Base-by-base conservation (phyloP, 768 basidiomycete genomes). In the Clavaria fumosa region DNA sequence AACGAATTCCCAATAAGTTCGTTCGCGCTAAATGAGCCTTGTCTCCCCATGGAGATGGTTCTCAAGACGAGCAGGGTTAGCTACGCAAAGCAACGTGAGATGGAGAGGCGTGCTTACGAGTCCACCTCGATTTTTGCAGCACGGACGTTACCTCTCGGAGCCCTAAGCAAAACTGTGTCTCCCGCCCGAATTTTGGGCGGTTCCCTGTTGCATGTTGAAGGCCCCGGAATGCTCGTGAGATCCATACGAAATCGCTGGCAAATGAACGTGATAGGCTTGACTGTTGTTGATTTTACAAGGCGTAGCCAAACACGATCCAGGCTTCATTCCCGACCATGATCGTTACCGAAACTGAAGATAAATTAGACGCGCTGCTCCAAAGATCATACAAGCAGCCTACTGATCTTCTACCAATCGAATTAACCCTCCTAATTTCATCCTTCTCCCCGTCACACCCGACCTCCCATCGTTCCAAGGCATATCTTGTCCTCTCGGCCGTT, bases 1-100 rank as follows among this genome's bases (percentile, higher is more conserved):
- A 82, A 96, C 1, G 78, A 78, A 42, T 86, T 72, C 18, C 75
- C 76, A 21, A 93, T 64, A 22, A 99, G 68, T 37, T 86, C 75
- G 42, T 74, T 73, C 12, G 77, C 67, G 42, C 69, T 57, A 57
- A 99, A 96, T 3, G 75, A 70, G 7, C 93, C 95, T 43, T 82
- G 77, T 57, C 84, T 85, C 43, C 90, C 90, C 14, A 95, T 61
- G 23, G 72, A 69, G 32, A 89, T 55, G 11, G 63, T 71, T 33
- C 89, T 91, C 50, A 1, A n/a, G n/a, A n/a, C n/a, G n/a, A n/a
- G n/a, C 10, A 24, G 23, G 22, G 19, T 39, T 15, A 44, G 31
- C 12, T 40, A 23, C 12, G 7, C 11, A 30, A 22, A 10, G 17
- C 7, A 20, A 26, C 11, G 24, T 32, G 28, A 36, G 15, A 33